These are phyloP conservation scores for Phyllosticta citrichinensis DNA, from an alignment of 2,329 filamentous ascomycete genomes.

Conservation along the genomic window DNA sequence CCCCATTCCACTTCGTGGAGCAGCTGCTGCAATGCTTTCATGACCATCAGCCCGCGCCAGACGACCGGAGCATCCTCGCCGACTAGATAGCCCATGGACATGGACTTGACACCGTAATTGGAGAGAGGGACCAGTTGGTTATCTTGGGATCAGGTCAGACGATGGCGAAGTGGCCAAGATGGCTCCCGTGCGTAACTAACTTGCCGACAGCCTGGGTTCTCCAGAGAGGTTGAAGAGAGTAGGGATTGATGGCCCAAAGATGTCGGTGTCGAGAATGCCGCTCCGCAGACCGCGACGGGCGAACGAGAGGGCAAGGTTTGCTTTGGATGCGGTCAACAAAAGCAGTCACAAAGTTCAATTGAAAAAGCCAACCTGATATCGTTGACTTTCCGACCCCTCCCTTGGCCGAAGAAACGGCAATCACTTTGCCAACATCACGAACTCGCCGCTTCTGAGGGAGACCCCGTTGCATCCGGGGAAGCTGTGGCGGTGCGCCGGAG, in stretches of 20 bases:
- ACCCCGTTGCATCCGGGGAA: constrained; percentile 69
- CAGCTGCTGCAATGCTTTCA: constrained; percentile 92
- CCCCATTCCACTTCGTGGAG: constrained; percentile 94
- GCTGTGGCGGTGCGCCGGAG: constrained; percentile 53
- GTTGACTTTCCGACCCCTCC: constrained; percentile 98
- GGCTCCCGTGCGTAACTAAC: constrained; percentile 38
- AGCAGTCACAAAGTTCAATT: neutral
- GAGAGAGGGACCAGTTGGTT: constrained; percentile 78
- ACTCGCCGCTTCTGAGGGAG: constrained; percentile 75
- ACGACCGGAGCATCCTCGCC: constrained; percentile 72
- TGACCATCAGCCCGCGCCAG: constrained; percentile 95
- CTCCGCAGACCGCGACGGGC: constrained; percentile 70
- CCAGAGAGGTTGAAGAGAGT: constrained; percentile 75
- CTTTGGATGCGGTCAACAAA: constrained; percentile 20
- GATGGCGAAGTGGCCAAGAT: neutral
- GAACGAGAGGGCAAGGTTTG: constrained; percentile 78
- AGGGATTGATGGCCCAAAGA: constrained; percentile 92
- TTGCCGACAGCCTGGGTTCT: constrained; percentile 64
- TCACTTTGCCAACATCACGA: constrained; percentile 75
- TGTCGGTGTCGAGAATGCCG: constrained; percentile 89
- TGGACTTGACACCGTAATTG: constrained; percentile 93
- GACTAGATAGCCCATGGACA: constrained; percentile 97
- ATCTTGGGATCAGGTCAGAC: constrained; percentile 34
- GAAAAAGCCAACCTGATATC: constrained; percentile 53
- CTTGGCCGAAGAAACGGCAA: constrained; percentile 95